Evolutionary conservation across 2,329 filamentous ascomycete genomes (phyloP).

Genomic region (Fusarium dimerum): DNA sequence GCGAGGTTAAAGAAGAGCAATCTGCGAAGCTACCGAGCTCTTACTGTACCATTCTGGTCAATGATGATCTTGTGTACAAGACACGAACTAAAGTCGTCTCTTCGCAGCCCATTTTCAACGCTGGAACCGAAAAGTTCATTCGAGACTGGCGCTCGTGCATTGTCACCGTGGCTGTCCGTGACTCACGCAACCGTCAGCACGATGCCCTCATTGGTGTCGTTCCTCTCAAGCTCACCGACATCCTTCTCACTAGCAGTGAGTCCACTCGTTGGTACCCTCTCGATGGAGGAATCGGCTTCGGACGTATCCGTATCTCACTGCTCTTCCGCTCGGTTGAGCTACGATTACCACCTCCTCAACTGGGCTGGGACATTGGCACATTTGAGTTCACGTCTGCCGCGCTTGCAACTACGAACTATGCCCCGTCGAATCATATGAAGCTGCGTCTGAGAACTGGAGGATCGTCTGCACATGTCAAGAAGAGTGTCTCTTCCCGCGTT

Average conservation of each 20-base stretch:
- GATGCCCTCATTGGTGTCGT: slow-evolving; percentile 94
- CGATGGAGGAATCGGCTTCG: slow-evolving; percentile 90
- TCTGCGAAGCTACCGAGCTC: slow-evolving; percentile 79
- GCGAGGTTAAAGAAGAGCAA: slow-evolving; percentile 84
- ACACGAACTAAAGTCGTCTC: slow-evolving; percentile 94
- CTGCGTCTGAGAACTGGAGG: slow-evolving; percentile 83
- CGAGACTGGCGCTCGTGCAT: slow-evolving; percentile 90
- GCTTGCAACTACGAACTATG: slow-evolving; percentile 66
- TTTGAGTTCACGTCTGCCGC: slow-evolving; percentile 80
- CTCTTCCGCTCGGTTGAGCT: slow-evolving; percentile 90
- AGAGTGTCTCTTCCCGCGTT: slow-evolving; percentile 62
- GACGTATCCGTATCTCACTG: slow-evolving; percentile 82
- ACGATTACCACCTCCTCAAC: slow-evolving; percentile 76
- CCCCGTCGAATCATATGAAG: slow-evolving; percentile 67
- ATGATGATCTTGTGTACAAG: slow-evolving; percentile 88
- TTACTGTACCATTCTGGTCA: slow-evolving; percentile 90
- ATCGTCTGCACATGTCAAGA: slow-evolving; percentile 69
- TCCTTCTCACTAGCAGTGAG: slow-evolving; percentile 86
- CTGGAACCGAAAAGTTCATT: slow-evolving; percentile 89
- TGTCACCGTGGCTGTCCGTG: slow-evolving; percentile 84
- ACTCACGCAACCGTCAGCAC: slow-evolving; percentile 86
- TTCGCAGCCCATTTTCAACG: slow-evolving; percentile 95
- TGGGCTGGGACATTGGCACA: slow-evolving; percentile 94
- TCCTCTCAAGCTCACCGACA: slow-evolving; percentile 81
- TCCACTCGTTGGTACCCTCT: slow-evolving; percentile 93